Conservation (phyloP, 331 rosid species). For the Rosa hybrid region DNA sequence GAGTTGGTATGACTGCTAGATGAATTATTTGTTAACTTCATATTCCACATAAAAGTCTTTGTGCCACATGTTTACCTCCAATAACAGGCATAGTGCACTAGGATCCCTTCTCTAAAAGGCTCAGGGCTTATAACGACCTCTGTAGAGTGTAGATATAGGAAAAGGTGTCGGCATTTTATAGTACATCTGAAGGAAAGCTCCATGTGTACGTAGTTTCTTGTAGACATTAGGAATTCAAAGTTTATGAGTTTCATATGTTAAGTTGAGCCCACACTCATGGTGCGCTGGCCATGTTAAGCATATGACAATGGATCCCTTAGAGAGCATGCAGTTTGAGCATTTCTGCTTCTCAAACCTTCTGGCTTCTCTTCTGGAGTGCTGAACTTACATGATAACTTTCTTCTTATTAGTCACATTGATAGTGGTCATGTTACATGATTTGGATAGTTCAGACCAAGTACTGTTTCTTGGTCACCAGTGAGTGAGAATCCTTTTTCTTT, state of each 20-base stretch:
- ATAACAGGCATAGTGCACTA: background rate
- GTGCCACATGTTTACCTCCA: background rate
- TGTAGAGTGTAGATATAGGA: background rate
- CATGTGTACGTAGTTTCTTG: background rate
- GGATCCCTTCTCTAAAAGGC: background rate
- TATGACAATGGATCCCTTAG: background rate
- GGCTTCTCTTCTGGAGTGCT: background rate
- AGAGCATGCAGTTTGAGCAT: background rate
- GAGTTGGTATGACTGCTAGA: background rate
- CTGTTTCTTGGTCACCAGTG: background rate
- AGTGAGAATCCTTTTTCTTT: background rate
- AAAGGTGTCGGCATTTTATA: background rate
- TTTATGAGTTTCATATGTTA: background rate
- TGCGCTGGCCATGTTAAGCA: background rate
- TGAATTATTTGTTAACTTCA: background rate
- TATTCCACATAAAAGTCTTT: background rate
- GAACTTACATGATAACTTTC: background rate
- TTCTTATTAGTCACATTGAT: background rate
- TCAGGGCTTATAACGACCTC: background rate
- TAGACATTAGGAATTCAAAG: background rate
- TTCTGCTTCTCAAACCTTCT: background rate
- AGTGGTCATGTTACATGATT: background rate
- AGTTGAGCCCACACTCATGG: background rate
- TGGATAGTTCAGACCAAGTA: background rate
- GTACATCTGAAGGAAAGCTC: background rate